A percentile compares a stretch with the other conserved stretches of the same genome.
phyloP scores from a whole-genome alignment of 106 monocot genomes.

The Dendrobium nobile region DNA sequence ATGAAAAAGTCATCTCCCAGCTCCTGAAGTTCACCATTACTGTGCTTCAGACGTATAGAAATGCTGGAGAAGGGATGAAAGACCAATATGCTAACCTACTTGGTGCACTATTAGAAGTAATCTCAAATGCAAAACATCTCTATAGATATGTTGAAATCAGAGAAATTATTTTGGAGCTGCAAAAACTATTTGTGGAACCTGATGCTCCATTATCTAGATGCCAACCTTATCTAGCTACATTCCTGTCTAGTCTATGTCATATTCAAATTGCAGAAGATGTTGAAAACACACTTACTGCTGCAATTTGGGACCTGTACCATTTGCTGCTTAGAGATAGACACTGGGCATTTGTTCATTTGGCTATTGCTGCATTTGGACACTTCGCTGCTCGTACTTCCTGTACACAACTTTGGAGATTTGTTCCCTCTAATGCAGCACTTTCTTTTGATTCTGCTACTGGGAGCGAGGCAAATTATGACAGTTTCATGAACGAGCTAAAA shows the following conservation, averaged over 20 bases:
- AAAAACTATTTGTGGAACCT: slow-evolving; percentile 28
- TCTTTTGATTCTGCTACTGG: slow-evolving; percentile 66
- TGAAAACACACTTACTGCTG: slow-evolving; percentile 24
- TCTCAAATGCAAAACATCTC: slow-evolving; percentile 46
- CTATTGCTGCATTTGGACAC: slow-evolving; percentile 60
- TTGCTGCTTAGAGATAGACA: slow-evolving; percentile 68
- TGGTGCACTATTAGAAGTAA: slow-evolving; percentile 39
- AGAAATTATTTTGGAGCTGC: slow-evolving; percentile 51
- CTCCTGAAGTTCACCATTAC: slow-evolving; percentile 46
- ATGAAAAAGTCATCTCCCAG: slow-evolving; percentile 26
- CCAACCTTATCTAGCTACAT: slow-evolving; percentile 59
- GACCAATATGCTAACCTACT: slow-evolving; percentile 35
- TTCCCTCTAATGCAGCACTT: slow-evolving; percentile 84
- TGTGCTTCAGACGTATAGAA: slow-evolving; percentile 43
- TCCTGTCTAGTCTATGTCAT: slow-evolving; percentile 64
- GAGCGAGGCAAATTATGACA: slow-evolving; percentile 45
- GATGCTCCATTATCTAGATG: slow-evolving; percentile 30
- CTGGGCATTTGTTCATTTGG: slow-evolving; percentile 81
- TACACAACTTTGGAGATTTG: slow-evolving; percentile 75
- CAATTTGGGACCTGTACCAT: slow-evolving; percentile 61
- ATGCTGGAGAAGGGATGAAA: slow-evolving; percentile 28
- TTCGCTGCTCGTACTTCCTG: slow-evolving; percentile 84
- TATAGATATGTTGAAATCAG: slow-evolving; percentile 42
- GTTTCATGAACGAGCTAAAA: slow-evolving; percentile 77
- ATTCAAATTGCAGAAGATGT: slow-evolving; percentile 59